Evolutionary conservation across 2,329 filamentous ascomycete genomes (phyloP), one percentile per base, ranked within the genome.

Genomic region (Gyromitra esculenta): DNA sequence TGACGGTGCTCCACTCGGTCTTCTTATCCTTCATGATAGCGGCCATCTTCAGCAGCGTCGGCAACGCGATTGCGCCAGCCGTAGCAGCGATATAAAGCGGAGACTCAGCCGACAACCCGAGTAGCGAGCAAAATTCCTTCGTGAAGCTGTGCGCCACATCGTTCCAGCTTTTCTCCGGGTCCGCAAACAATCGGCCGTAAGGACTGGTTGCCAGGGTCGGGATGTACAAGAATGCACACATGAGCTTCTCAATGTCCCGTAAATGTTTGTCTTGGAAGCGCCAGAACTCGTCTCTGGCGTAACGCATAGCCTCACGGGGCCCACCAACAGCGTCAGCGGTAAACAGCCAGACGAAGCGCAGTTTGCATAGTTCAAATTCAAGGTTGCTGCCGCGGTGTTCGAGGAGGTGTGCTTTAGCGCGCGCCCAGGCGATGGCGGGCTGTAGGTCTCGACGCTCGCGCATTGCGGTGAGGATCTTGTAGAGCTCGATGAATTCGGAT

Each of bases 71-170:
- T 8, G 93, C 91, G 59, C 96, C 96, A 0, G 96, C 96, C 9
- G 95, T 98, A 1, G 92, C 91, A 62, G 96, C 94, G 37, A 97
- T 90, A 83, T 97, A 97, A 9, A 99, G 89, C 0, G 96, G 96
- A 0, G 93, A 97, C 81, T 97, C 92, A 21, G 95, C 93, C 0
- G 93, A 95, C 0, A 99, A 87, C 9, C 94, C 93, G 0, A 99
- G 88, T 25, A 98, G 86, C 0, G 92, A 94, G 85, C 96, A 99
- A 85, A 97, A 99, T 82, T 98, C 96, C 76, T 92, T 90, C 0
- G 92, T 97, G 82, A 99, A 99, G 2, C 92, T 92, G n/a, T 89
- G 85, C 4, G 93, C 90, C 1, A 97, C 92, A 78, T 97, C 93
- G 52, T 92, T 89, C 87, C 96, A 99, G 0, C 91, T 90, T 2